Evolutionary conservation across 1,284 basidiomycete species (phyloP).

Genomic region (Cerrena zonata): DNA sequence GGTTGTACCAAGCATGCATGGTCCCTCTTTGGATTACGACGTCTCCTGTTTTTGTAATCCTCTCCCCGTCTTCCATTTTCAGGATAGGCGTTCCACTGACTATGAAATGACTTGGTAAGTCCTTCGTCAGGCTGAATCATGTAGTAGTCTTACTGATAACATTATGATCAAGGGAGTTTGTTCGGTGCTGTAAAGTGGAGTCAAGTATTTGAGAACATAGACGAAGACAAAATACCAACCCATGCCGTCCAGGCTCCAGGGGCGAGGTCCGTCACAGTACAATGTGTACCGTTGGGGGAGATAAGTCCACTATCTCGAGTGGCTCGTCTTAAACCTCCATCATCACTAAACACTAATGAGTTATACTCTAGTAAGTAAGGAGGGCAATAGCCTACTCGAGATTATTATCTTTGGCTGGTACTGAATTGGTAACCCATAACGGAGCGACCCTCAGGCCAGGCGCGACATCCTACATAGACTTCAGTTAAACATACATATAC

Average conservation of each 20-base stretch:
- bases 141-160: constrained; percentile 41
- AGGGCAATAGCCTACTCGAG: constrained; percentile 20
- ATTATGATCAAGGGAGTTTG: constrained; percentile 57
- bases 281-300: constrained; percentile 40
- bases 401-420: constrained; percentile 55
- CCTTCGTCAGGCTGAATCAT: not conserved
- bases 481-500: not conserved
- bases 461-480: not conserved
- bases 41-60: constrained; percentile 53
- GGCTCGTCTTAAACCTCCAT: constrained; percentile 43
- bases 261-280: constrained; percentile 52
- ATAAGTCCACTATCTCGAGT: constrained; percentile 39
- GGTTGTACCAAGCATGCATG: constrained; percentile 59
- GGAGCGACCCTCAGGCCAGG: constrained; percentile 9
- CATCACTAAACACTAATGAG: constrained; percentile 32
- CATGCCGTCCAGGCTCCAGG: constrained; percentile 46
- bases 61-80: constrained; percentile 51
- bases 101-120: constrained; percentile 18
- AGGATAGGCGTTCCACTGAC: constrained; percentile 51
- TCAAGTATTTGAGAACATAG: not conserved
- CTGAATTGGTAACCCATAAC: constrained; percentile 46
- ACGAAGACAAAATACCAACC: constrained; percentile 32
- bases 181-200: constrained; percentile 30
- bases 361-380: not conserved
- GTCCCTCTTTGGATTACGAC: constrained; percentile 54